These are phyloP conservation scores for Acanthochlamys bracteata DNA, from an alignment of 106 monocot species.

Conservation along the genomic window DNA sequence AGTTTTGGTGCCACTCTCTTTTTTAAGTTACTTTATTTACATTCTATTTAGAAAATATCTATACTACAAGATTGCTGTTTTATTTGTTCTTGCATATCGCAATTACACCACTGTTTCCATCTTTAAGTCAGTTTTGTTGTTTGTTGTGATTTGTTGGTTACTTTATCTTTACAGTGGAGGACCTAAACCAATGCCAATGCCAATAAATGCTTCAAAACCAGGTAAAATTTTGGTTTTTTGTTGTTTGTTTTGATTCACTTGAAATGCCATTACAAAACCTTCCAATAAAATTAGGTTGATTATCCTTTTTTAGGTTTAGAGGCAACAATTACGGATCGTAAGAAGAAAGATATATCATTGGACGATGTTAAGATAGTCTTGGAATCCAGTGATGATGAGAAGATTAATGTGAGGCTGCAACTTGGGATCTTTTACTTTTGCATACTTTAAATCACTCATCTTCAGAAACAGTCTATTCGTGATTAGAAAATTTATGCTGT, in stretches of 20 bases:
- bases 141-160: conserved; percentile 14
- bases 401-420: conserved; percentile 58
- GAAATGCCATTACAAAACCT: too few species aligned
- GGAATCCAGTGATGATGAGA: conserved; percentile 69
- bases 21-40: too few species aligned
- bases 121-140: not conserved
- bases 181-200: conserved; percentile 4
- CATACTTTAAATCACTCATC: not conserved
- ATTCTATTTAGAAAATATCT: too few species aligned
- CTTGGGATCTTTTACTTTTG: conserved; percentile 13
- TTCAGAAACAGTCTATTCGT: not conserved
- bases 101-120: too few species aligned
- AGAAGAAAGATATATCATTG: conserved; percentile 59
- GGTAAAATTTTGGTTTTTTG: conserved; percentile 6
- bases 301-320: conserved; percentile 43
- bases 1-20: too few species aligned
- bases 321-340: conserved; percentile 41
- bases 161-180: conserved; percentile 1
- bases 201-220: conserved; percentile 23
- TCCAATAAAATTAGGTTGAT: conserved; percentile 7
- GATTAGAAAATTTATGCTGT: not conserved
- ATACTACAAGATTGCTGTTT: too few species aligned
- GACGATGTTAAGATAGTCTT: conserved; percentile 46
- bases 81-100: too few species aligned
- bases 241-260: too few species aligned